Percentiles rank a stretch among this genome's conserved stretches.
Conservation (phyloP, 2,329 filamentous ascomycete species). For the Claviceps sp. region DNA sequence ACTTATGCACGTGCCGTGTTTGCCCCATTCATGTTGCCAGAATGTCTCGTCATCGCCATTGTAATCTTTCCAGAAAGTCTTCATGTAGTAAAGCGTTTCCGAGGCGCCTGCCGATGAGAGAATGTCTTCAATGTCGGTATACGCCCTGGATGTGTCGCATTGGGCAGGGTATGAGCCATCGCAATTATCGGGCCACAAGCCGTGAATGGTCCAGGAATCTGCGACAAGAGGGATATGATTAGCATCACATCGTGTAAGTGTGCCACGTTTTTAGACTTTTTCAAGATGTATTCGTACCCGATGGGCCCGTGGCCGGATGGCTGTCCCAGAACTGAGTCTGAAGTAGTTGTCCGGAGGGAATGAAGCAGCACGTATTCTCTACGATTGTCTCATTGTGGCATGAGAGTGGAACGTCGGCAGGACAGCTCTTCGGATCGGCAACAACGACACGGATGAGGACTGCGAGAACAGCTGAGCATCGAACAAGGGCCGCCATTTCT, state of each 20-base stretch:
- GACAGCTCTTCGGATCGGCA: constrained; percentile 10
- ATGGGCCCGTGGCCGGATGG: constrained; percentile 47
- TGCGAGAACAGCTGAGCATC: constrained; percentile 7
- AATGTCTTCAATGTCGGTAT: constrained; percentile 52
- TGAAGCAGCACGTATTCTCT: constrained; percentile 57
- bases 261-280: neutral
- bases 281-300: constrained; percentile 8
- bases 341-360: constrained; percentile 55
- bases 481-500: constrained; percentile 6
- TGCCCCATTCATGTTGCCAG: constrained; percentile 65
- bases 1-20: constrained; percentile 58
- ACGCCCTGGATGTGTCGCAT: constrained; percentile 48
- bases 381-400: constrained; percentile 49
- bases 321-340: constrained; percentile 71
- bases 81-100: constrained; percentile 52
- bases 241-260: neutral
- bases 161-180: constrained; percentile 54
- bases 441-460: constrained; percentile 6
- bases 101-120: constrained; percentile 36
- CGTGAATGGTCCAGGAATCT: constrained; percentile 64
- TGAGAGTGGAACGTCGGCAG: constrained; percentile 33
- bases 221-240: constrained; percentile 8
- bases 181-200: constrained; percentile 53
- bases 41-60: constrained; percentile 48
- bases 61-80: constrained; percentile 58